phyloP scores from a whole-genome alignment of 2,329 filamentous ascomycete genomes.

The Neonectria neomacrospora region DNA sequence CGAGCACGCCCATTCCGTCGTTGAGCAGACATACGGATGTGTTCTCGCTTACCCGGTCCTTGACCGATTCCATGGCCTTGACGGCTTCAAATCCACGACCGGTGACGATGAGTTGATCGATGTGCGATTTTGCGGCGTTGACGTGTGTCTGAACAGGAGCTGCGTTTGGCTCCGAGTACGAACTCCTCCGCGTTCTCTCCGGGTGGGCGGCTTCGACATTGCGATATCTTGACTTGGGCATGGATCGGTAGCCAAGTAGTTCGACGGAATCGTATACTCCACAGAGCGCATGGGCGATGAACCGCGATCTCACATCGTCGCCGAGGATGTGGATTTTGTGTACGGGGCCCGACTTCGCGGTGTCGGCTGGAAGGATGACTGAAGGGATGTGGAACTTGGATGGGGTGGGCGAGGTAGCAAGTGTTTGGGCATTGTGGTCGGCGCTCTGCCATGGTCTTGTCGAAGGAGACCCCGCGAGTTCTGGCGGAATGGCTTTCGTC shows the following conservation, averaged over 20 bases:
- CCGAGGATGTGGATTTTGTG: constrained; percentile 57
- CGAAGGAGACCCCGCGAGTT: constrained; percentile 27
- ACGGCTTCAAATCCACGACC: constrained; percentile 65
- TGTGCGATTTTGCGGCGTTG: constrained; percentile 59
- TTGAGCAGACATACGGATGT: constrained; percentile 82
- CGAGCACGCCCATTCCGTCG: constrained; percentile 85
- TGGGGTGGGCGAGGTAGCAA: constrained; percentile 29
- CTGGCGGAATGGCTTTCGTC: constrained; percentile 38
- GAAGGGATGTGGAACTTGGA: constrained; percentile 51
- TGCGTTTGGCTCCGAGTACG: constrained; percentile 37
- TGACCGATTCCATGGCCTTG: constrained; percentile 67
- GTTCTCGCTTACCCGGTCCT: constrained; percentile 71
- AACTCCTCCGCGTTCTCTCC: constrained; percentile 32
- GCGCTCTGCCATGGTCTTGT: constrained; percentile 39
- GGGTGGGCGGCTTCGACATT: constrained; percentile 44
- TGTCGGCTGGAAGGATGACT: constrained; percentile 49
- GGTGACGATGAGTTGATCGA: constrained; percentile 78
- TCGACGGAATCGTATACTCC: constrained; percentile 55
- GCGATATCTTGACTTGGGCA: constrained; percentile 45
- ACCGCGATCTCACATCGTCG: constrained; percentile 54
- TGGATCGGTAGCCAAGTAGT: constrained; percentile 45
- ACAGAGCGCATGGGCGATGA: constrained; percentile 55
- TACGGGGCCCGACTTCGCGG: constrained; percentile 47
- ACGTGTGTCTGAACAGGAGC: constrained; percentile 27
- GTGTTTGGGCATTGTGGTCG: constrained; percentile 19